phyloP scores from a whole-genome alignment of 345 rosid genomes.

The Passiflora organensis region DNA sequence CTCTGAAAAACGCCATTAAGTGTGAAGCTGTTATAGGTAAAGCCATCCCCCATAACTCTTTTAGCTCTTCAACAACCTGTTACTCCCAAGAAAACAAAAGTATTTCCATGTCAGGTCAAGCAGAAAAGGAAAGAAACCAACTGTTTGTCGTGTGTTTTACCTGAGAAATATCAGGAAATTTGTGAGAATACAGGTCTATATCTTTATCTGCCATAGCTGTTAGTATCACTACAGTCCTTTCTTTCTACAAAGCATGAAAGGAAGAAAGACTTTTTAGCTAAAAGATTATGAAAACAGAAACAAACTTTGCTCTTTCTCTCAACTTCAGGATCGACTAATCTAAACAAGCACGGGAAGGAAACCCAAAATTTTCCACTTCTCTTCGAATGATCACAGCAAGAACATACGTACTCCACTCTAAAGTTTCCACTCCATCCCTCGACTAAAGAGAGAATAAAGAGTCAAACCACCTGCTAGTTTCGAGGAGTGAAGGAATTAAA shows the following conservation, averaged over 20 bases:
- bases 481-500: too few species aligned
- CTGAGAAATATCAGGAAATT: conserved; percentile 47
- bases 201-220: conserved; percentile 47
- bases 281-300: background rate
- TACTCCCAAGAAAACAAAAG: conserved; percentile 1
- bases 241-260: too few species aligned
- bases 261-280: background rate
- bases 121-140: too few species aligned
- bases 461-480: too few species aligned
- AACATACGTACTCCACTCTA: too few species aligned
- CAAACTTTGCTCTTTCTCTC: background rate
- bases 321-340: background rate
- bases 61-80: conserved; percentile 75
- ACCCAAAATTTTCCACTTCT: background rate
- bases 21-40: conserved; percentile 85
- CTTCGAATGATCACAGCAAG: too few species aligned
- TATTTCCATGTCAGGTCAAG: too few species aligned
- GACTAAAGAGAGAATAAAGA: too few species aligned
- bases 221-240: background rate
- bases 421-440: too few species aligned
- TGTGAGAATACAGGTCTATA: conserved; percentile 39
- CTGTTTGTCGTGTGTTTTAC: conserved; percentile 23
- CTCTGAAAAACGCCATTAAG: conserved; percentile 67
- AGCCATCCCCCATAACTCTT: conserved; percentile 85
- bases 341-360: background rate